phyloP scores from a whole-genome alignment of 1,139 yeast species.

The Protomyces macrosporus region DNA sequence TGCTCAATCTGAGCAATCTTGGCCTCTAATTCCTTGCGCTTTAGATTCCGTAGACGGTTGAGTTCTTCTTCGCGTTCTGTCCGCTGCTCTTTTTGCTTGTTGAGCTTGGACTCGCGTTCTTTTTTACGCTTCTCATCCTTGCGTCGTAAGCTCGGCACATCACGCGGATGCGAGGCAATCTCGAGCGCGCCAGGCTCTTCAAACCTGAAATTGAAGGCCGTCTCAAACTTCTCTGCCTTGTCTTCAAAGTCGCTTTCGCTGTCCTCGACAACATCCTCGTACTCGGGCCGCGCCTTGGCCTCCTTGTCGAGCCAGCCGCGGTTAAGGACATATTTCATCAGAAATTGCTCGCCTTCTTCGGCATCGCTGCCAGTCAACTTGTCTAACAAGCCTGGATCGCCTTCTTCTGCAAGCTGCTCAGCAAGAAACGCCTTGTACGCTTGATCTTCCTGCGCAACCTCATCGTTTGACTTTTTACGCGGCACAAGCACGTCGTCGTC shows the following conservation, averaged over 20 bases:
- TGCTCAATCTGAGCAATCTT: conserved; percentile 70
- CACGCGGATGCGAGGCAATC: conserved; percentile 94
- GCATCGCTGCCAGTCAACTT: conserved; percentile 45
- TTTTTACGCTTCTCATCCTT: conserved; percentile 70
- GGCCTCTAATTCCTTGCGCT: conserved; percentile 71
- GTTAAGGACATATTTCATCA: conserved; percentile 26
- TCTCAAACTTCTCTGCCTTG: conserved; percentile 85
- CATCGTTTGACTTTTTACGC: conserved; percentile 52
- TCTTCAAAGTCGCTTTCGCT: conserved; percentile 88
- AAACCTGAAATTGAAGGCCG: conserved; percentile 87
- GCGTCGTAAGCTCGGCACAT: conserved; percentile 74
- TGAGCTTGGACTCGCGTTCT: conserved; percentile 68
- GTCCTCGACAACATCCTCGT: conserved; percentile 42
- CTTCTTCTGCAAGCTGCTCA: conserved; percentile 37
- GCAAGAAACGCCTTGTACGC: conserved; percentile 27
- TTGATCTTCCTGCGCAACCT: conserved; percentile 37
- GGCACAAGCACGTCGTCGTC: conserved; percentile 49
- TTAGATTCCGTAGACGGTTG: conserved; percentile 66
- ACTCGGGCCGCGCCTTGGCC: conserved; percentile 38
- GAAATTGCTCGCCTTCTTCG: conserved; percentile 24
- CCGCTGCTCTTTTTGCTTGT: conserved; percentile 50
- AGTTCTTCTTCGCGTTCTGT: conserved; percentile 56
- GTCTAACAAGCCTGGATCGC: conserved; percentile 65
- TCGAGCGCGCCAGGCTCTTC: conserved; percentile 82
- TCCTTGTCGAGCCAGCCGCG: conserved; percentile 30